Base-by-base conservation (phyloP, 1,284 basidiomycete species). In the Stereum hirsutum region DNA sequence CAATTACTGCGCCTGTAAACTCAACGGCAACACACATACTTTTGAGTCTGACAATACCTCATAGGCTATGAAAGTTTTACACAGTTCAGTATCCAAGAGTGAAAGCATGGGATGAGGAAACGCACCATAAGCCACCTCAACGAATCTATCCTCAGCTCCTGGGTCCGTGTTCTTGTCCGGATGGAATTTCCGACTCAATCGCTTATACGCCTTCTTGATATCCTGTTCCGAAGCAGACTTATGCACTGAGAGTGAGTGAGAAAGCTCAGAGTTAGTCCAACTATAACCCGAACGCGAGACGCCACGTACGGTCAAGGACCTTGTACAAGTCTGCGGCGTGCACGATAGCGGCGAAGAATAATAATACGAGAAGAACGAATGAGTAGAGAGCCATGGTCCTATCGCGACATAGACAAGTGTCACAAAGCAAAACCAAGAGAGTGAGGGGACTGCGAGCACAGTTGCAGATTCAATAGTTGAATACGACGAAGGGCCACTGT, bases 121-220 rank as follows among this genome's bases (percentile, higher is more conserved):
- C 76, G 49, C 54, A 91, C 90, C 90, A 57, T 85, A 79, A 20
- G 91, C 84, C 56, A 95, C 81, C 52, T 94, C 82, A 14, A 95
- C 87, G 57, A 96, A 96, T 59, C 75, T 85, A 50, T 80, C 78
- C 58, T 91, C 85, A 19, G 91, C 85, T 11, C 70, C 80, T 47
- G 81, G 73, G 11, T 89, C 87, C 52, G 84, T 85, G 63, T 94
- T 96, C 69, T 94, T 94, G 68, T 97, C 93, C 1, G 93, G 93
- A 58, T 96, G 93, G 50, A 78, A 89, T 64, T 83, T 89, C 55
- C 82, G 85, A 63, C 89, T 93, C 38, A 95, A 69, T 58, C 81
- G 83, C 65, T 93, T 87, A 68, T 96, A 97, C 2, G 91, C 89
- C 53, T 87, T 82, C 63, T 87, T 81, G 59, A 97, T 90, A 52